Base-by-base conservation (phyloP, 495 filamentous ascomycete genomes). In the Hypomontagnella submonticulosa region DNA sequence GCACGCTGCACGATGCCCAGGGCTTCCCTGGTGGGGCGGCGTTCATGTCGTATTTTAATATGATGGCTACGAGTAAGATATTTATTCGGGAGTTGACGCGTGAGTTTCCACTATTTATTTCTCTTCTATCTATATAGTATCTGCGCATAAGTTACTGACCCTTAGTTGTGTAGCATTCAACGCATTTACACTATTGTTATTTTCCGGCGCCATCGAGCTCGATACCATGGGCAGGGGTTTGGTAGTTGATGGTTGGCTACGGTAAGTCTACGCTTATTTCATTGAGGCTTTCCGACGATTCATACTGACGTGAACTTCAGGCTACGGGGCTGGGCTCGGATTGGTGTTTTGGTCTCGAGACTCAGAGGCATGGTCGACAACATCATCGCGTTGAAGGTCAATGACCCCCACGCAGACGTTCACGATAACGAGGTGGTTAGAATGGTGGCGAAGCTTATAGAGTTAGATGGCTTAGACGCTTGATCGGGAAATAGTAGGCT, bases 211-310 rank as follows among this genome's bases (percentile, higher is more conserved):
- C 9, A 92, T 97, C 42, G 82, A 83, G 43, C 84, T 99, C 1
- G 95, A 99, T 75, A 96, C 92, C 0, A 83, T 90, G 41, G 95
- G 94, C 2, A 84, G 94, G 6, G 95, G 96, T 3, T 79, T 99
- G 2, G 78, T 97, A 11, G 92, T 99, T 4, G 96, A 98, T 77
- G 93, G 92, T 38, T 97, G 96, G 96, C 75, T 98, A 34, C 83
- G 91, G 71, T 74, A 68, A 20, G 67, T 61, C 9, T 33, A 36
- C 43, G 1, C 27, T 9, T 4, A 4, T 7, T 0, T 36, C 41
- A 4, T 37, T 16, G 23, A 1, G 0, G 12, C 42, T 27, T 18
- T 7, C 32, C 0, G 41, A 8, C 1, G 9, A 40, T 30, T 15
- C 7, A n/a, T 55, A 51, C 57, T 58, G 5, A 43, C 53, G 7